Conservation (phyloP, 2,329 filamentous ascomycete species). For the Aspergillus ibericus region DNA sequence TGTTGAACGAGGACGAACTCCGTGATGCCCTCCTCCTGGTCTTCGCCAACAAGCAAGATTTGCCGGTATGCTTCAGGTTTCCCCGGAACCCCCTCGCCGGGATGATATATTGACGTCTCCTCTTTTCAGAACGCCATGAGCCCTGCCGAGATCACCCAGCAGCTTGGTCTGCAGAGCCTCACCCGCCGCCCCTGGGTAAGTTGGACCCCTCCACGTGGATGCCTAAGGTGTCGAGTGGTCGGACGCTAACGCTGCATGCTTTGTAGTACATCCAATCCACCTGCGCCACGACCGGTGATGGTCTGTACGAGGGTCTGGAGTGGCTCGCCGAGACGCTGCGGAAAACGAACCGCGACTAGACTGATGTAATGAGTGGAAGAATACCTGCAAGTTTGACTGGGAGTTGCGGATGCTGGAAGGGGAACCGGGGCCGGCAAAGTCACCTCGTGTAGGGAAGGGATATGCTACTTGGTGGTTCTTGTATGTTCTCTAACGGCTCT, state of each 20-base stretch:
- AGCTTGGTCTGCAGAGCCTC: slow-evolving; percentile 98
- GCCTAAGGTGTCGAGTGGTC: neutral
- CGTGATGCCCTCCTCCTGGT: slow-evolving; percentile 94
- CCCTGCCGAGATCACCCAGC: slow-evolving; percentile 99
- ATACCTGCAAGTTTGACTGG: slow-evolving; percentile 38
- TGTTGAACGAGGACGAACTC: slow-evolving; percentile 98
- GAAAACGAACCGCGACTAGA: slow-evolving; percentile 60
- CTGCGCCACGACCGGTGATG: slow-evolving; percentile 97
- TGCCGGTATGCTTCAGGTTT: slow-evolving; percentile 64
- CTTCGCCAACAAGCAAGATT: slow-evolving; percentile 99
- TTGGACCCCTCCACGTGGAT: slow-evolving; percentile 27
- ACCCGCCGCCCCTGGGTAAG: slow-evolving; percentile 98
- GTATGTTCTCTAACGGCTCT: slow-evolving; percentile 39
- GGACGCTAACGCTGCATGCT: neutral
- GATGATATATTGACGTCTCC: slow-evolving; percentile 14
- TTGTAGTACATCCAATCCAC: slow-evolving; percentile 96
- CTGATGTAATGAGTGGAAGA: slow-evolving; percentile 34
- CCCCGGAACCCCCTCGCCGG: neutral
- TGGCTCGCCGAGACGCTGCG: slow-evolving; percentile 82
- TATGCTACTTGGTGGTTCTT: slow-evolving; percentile 34
- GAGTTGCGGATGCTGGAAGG: slow-evolving; percentile 39
- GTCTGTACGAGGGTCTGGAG: slow-evolving; percentile 98
- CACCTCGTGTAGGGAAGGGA: slow-evolving; percentile 31
- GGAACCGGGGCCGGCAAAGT: slow-evolving; percentile 34
- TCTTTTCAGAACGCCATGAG: slow-evolving; percentile 89